These are phyloP conservation scores for Schwanniomyces polymorphus DNA, from an alignment of 805 yeast genomes.

Conservation along the genomic window DNA sequence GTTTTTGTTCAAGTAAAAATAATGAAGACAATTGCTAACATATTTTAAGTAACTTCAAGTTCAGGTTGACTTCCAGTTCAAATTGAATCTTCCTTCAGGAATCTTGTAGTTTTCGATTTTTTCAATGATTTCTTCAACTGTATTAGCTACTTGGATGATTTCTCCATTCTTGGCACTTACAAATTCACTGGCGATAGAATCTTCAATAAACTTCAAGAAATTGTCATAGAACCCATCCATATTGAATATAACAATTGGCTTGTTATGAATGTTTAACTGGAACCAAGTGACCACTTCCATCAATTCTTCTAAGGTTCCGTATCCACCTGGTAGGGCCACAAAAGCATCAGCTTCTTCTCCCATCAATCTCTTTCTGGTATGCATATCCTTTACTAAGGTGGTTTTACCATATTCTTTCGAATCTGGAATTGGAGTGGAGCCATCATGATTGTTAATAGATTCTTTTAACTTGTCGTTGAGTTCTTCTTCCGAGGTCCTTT, in stretches of 20 bases:
- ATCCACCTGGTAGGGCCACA: constrained; percentile 90
- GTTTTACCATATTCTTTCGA: constrained; percentile 68
- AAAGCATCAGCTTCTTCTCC: constrained; percentile 84
- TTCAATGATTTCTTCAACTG: constrained; percentile 66
- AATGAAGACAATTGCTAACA: no score
- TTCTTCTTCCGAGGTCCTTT: constrained; percentile 49
- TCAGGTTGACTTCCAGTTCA: constrained; percentile 57
- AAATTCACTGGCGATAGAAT: constrained; percentile 64
- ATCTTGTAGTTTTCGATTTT: constrained; percentile 59
- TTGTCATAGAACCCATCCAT: constrained; percentile 79
- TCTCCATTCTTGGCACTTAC: constrained; percentile 65
- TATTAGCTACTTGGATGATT: constrained; percentile 67
- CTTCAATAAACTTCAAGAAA: constrained; percentile 59
- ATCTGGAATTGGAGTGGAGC: constrained; percentile 64
- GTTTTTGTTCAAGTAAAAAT: not conserved
- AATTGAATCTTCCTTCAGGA: constrained; percentile 72
- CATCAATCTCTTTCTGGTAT: constrained; percentile 84
- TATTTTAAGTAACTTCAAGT: not conserved
- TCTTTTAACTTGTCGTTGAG: constrained; percentile 50
- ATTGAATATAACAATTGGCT: constrained; percentile 78
- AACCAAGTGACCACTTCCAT: constrained; percentile 92
- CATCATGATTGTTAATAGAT: constrained; percentile 62
- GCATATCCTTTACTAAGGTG: constrained; percentile 84
- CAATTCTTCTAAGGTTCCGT: constrained; percentile 85
- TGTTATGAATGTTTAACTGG: constrained; percentile 81